Evolutionary conservation across 23 red algal genomes (phyloP), one percentile per base, ranked within the genome.

Genomic region (Gracilaria domingensis): DNA sequence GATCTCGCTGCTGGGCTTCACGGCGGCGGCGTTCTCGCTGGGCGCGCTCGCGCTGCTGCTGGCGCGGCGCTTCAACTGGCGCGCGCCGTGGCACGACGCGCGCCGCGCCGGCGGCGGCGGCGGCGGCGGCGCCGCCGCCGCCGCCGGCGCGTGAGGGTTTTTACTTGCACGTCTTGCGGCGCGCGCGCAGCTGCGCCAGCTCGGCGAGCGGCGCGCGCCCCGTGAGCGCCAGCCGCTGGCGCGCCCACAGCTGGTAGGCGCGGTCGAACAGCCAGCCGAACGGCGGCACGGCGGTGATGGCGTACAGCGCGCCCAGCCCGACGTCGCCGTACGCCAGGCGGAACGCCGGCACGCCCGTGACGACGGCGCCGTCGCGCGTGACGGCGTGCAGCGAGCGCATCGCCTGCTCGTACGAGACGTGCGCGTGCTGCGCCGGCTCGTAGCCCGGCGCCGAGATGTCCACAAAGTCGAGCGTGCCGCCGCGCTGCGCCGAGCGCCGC

Each of bases 381-480:
- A 98, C 85, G 61, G 72, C 92, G 82, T 98, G 96, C 18, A 98
- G 93, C 17, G 69, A 28, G 50, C 96, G 88, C 88, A 98, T 98
- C 24, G 93, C 96, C 18, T 44, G 53, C 50, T 92, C 89, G 59
- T 88, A 98, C 28, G 37, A 62, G 45, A 95, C 36, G 70, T 58
- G 56, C 18, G 20, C 88, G 26, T 98, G 74, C 35, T 26, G 23
- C 0, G 61, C 13, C 14, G 93, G 48, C 23, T 82, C 72, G 44
- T 98, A 98, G 20, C 44, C 55, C 4, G 38, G 55, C 36, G 80
- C 64, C 2, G 96, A 79, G 39, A 98, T 93, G 81, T 98, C 96
- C n/a, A 95, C 93, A 75, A 95, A 98, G 13, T 21, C 34, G 32
- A 98, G 34, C 1, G 81, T 83, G 30, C 74, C 50, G 47, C 62